Evolutionary conservation across 169 alveolate species (phyloP).

Genomic region (Blepharisma undulans): DNA sequence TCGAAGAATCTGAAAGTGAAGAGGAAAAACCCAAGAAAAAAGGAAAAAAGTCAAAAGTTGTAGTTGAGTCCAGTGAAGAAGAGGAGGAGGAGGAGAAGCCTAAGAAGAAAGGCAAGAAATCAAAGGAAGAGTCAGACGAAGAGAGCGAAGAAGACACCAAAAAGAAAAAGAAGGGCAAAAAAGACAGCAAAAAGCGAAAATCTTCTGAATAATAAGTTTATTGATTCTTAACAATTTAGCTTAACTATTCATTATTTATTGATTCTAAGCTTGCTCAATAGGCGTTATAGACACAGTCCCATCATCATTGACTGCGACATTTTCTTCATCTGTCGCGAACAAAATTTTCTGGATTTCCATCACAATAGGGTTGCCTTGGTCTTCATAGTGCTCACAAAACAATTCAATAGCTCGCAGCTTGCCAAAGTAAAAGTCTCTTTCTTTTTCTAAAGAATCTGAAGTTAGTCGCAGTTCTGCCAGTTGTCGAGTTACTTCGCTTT

Average conservation of each 20-base stretch:
- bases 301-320: conserved; percentile 56
- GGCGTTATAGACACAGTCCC: conserved; percentile 39
- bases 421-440: conserved; percentile 91
- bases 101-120: conserved; percentile 47
- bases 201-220: background rate
- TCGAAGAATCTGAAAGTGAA: conserved; percentile 39
- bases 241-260: too few species aligned
- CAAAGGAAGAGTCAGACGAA: conserved; percentile 34
- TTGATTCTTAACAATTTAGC: background rate
- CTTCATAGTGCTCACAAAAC: conserved; percentile 80
- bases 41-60: background rate
- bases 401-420: conserved; percentile 91
- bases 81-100: conserved; percentile 43
- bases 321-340: conserved; percentile 69
- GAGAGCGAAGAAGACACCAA: conserved; percentile 45
- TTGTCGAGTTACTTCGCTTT: background rate
- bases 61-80: conserved; percentile 2
- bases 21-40: conserved; percentile 25
- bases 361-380: conserved; percentile 23
- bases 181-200: conserved; percentile 49
- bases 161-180: conserved; percentile 55
- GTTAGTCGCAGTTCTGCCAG: conserved; percentile 46
- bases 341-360: conserved; percentile 52
- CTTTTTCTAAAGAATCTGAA: conserved; percentile 85
- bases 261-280: background rate